A percentile compares a stretch with the other conserved stretches of the same genome.
These are phyloP conservation scores for Talaromyces adpressus DNA, from an alignment of 495 filamentous ascomycete genomes.

Conservation along the genomic window DNA sequence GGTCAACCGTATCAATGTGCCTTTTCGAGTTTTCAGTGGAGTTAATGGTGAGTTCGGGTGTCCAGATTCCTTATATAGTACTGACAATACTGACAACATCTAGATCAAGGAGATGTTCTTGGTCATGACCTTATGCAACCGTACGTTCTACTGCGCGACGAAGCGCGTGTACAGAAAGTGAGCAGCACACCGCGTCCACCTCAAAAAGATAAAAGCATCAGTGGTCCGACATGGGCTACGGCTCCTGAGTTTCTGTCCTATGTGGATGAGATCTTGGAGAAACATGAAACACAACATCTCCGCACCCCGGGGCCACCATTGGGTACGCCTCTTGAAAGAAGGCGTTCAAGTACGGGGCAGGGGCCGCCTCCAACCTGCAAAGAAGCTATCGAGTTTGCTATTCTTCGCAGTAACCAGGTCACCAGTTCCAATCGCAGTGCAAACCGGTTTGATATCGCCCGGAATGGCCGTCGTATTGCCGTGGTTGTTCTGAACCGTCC, in stretches of 20 bases:
- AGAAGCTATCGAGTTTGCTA: conserved; percentile 86
- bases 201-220: conserved; percentile 33
- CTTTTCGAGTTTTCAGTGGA: conserved; percentile 88
- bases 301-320: conserved; percentile 51
- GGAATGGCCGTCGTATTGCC: conserved; percentile 77
- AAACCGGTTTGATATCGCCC: conserved; percentile 90
- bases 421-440: conserved; percentile 55
- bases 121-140: conserved; percentile 90
- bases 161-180: conserved; percentile 50
- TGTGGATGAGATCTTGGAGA: conserved; percentile 69
- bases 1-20: conserved; percentile 87
- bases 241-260: conserved; percentile 64
- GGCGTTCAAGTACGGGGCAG: conserved; percentile 6
- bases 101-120: conserved; percentile 58
- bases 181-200: conserved; percentile 15
- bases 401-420: conserved; percentile 67
- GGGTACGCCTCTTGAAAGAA: conserved; percentile 58
- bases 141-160: conserved; percentile 82
- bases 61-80: too few species aligned
- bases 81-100: too few species aligned
- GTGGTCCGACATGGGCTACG: conserved; percentile 29
- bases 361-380: conserved; percentile 49
- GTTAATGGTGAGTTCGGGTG: too few species aligned
- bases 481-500: conserved; percentile 85
- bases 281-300: conserved; percentile 32